phyloP scores from a whole-genome alignment of 257 asterid genomes.

The Cruciata laevipes region DNA sequence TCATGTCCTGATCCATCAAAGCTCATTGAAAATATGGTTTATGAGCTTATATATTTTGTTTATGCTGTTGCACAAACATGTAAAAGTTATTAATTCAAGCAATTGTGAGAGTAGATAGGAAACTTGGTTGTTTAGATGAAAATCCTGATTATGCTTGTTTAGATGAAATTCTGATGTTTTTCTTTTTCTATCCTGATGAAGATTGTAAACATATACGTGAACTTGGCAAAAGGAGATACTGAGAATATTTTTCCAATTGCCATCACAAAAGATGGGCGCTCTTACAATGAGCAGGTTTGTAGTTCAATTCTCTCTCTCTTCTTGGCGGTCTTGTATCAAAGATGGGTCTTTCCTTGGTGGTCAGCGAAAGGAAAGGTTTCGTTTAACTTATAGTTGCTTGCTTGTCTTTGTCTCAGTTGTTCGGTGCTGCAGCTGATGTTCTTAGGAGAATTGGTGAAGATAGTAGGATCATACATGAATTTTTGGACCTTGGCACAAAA shows the following conservation, averaged over 20 bases:
- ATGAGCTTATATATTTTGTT: background rate
- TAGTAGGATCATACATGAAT: slow-evolving; percentile 58
- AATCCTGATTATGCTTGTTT: background rate
- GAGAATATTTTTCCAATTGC: slow-evolving; percentile 70
- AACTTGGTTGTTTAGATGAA: background rate
- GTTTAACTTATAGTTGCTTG: slow-evolving; percentile 4
- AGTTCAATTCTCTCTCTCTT: slow-evolving; percentile 1
- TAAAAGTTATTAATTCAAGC: background rate
- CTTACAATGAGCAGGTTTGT: slow-evolving; percentile 83
- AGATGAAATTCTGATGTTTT: slow-evolving; percentile 7
- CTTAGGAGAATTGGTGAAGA: slow-evolving; percentile 79
- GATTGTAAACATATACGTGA: slow-evolving; percentile 79
- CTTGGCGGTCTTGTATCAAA: background rate
- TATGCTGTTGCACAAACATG: background rate
- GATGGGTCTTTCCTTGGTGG: background rate
- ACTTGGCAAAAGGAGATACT: slow-evolving; percentile 81
- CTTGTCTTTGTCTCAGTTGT: slow-evolving; percentile 42
- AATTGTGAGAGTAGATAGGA: too few species aligned
- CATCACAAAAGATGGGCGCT: slow-evolving; percentile 85
- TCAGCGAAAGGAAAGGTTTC: background rate
- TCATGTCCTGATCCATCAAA: too few species aligned
- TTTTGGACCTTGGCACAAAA: slow-evolving; percentile 71
- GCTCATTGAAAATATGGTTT: background rate
- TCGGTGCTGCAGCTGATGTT: slow-evolving; percentile 78
- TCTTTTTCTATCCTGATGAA: slow-evolving; percentile 24